These are phyloP conservation scores for Auriculariales sp. DNA, from an alignment of 768 basidiomycete genomes.

Conservation along the genomic window DNA sequence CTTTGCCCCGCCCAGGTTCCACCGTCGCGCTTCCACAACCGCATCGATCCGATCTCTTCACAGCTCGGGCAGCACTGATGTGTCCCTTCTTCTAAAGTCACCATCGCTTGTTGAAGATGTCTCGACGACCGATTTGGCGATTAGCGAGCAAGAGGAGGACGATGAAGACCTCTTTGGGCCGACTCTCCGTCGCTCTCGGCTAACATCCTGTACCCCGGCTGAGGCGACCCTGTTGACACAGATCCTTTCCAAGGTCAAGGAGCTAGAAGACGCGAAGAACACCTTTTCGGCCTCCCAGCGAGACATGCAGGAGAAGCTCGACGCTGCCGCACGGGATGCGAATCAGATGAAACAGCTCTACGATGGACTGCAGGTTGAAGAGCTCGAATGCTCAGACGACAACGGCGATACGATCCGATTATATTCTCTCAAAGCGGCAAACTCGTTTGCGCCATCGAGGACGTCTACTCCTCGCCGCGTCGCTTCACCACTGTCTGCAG, in stretches of 20 bases:
- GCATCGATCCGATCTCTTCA: background rate
- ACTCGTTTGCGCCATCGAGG: background rate
- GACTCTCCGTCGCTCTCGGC: slow-evolving; percentile 5
- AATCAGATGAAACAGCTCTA: slow-evolving; percentile 56
- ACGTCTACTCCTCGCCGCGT: background rate
- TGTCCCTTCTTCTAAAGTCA: background rate
- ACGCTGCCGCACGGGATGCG: slow-evolving; percentile 58
- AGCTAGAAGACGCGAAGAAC: slow-evolving; percentile 59
- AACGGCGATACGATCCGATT: slow-evolving; percentile 14
- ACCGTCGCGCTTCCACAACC: slow-evolving; percentile 10
- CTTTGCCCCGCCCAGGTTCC: slow-evolving; percentile 47
- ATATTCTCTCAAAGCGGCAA: background rate
- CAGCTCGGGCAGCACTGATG: background rate
- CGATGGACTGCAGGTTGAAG: slow-evolving; percentile 41
- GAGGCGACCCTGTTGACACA: slow-evolving; percentile 47
- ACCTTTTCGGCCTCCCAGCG: slow-evolving; percentile 52
- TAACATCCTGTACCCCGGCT: slow-evolving; percentile 8
- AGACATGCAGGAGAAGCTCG: slow-evolving; percentile 44
- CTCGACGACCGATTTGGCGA: no score
- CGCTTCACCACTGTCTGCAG: background rate
- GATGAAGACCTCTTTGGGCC: background rate
- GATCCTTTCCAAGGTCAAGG: slow-evolving; percentile 57
- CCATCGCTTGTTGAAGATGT: background rate
- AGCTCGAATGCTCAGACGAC: slow-evolving; percentile 15
- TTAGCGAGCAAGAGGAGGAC: background rate